Evolutionary conservation across 805 yeast genomes (phyloP).

Genomic region (Candida krabiensis): DNA sequence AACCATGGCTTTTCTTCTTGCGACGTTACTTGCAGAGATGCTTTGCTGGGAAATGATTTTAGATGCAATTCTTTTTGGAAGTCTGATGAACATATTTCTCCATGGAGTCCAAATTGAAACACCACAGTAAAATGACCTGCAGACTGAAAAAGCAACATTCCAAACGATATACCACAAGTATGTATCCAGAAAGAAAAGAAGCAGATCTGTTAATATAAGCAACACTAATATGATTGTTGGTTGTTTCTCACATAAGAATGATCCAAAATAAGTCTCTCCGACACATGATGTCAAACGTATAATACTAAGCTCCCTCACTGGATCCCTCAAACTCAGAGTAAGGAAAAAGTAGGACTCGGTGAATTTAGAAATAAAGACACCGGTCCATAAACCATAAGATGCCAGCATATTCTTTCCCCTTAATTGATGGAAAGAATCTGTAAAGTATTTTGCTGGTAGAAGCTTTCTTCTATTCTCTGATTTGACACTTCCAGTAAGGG

Average conservation of each 20-base stretch:
- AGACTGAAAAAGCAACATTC: conserved; percentile 72
- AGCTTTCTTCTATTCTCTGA: conserved; percentile 38
- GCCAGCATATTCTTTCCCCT: conserved; percentile 55
- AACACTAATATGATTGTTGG: conserved; percentile 55
- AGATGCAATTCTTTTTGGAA: conserved; percentile 74
- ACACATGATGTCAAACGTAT: conserved; percentile 56
- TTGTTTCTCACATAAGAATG: conserved; percentile 52
- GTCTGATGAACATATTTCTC: conserved; percentile 73
- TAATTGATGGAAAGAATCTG: conserved; percentile 56
- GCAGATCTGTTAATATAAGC: conserved; percentile 59
- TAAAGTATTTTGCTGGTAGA: conserved; percentile 56
- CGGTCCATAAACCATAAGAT: conserved; percentile 68
- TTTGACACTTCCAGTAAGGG: conserved; percentile 46
- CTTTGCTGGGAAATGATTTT: conserved; percentile 55
- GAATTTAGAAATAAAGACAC: conserved; percentile 66
- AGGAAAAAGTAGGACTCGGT: conserved; percentile 78
- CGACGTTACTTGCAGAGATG: conserved; percentile 31
- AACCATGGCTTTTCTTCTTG: conserved; percentile 52
- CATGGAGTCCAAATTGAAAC: conserved; percentile 88
- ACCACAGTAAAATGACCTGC: conserved; percentile 66
- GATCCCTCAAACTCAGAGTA: conserved; percentile 70
- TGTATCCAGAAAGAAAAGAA: conserved; percentile 75
- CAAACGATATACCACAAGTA: conserved; percentile 84
- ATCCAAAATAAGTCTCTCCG: conserved; percentile 60
- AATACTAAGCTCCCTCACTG: conserved; percentile 64